Evolutionary conservation across 768 basidiomycete species (phyloP), one percentile per base, ranked within the genome.

Genomic region (Tubosaeta sp.): DNA sequence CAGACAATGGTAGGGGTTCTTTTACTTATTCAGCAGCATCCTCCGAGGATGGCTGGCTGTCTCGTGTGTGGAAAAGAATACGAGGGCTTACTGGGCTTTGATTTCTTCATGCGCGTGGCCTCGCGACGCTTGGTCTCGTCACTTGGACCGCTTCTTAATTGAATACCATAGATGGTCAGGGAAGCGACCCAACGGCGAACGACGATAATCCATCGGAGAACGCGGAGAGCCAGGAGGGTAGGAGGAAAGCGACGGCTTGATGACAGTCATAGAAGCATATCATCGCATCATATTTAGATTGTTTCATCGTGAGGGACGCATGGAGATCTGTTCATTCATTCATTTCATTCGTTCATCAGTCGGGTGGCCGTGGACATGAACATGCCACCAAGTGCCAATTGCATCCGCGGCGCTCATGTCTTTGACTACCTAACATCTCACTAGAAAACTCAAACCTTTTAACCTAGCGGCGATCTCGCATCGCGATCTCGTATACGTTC

Each of bases 1-100:
- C 62, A 62, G 59, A 60, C 67, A 85, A 89, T 68, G 89, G 89
- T 90, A 87, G 81, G 88, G 72, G 63, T 71, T 76, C 78, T 75
- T 87, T 85, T 73, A 71, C 74, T 74, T 73, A 73, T 72, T 62
- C 76, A 64, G 71, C 78, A 67, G 72, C 82, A 53, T 69, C 79
- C 65, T 73, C 75, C 62, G 58, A 67, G 64, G 79, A 77, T 72
- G 77, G 79, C 61, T 86, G 86, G 87, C 71, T 83, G 69, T 82
- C 81, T 79, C 80, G 83, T 67, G 72, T 75, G 58, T 83, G 81
- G 83, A 74, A 81, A 71, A 77, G 72, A 70, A 70, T 89, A 62
- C 82, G 82, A 77, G 74, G 72, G 69, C 80, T 86, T 69, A 83
- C 80, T 73, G 80, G 84, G 59, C 72, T 79, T 73, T 90, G 71